A percentile compares a stretch with the other conserved stretches of the same genome.
Evolutionary conservation across 805 yeast species (phyloP).

Genomic region (Metahyphopichia silvanorum): DNA sequence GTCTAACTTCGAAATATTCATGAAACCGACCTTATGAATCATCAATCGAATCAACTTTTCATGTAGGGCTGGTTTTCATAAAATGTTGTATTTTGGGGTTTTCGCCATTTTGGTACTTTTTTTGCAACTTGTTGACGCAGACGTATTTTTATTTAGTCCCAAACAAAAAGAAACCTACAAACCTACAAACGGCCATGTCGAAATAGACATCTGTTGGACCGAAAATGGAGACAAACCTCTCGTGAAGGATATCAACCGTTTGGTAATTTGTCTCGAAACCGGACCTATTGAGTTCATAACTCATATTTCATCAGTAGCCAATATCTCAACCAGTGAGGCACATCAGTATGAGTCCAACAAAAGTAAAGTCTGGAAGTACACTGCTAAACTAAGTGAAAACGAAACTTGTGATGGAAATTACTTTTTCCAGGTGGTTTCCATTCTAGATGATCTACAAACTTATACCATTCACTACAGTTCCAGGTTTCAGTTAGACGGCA

Average conservation of each 20-base stretch:
- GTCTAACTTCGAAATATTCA: too few species aligned
- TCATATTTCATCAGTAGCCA: constrained; percentile 2
- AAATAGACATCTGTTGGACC: constrained; percentile 4
- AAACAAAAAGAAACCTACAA: background rate
- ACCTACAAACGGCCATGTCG: constrained; percentile 1
- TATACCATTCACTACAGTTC: constrained; percentile 9
- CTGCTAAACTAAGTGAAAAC: background rate
- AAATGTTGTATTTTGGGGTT: too few species aligned
- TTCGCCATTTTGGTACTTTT: too few species aligned
- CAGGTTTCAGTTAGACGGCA: constrained; percentile 5
- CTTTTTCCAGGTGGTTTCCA: constrained; percentile 8
- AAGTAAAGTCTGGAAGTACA: constrained; percentile 4
- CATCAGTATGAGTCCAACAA: background rate
- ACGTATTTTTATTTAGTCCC: background rate
- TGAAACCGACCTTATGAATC: too few species aligned
- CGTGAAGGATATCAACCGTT: constrained; percentile 2
- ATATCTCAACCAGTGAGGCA: background rate
- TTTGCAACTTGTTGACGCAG: background rate
- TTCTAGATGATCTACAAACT: background rate
- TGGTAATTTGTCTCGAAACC: constrained; percentile 6
- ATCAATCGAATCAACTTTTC: too few species aligned
- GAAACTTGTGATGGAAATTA: constrained; percentile 8
- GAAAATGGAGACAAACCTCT: constrained; percentile 8
- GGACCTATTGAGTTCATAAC: constrained; percentile 9
- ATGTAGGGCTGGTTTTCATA: too few species aligned